phyloP scores from a whole-genome alignment of 1,139 yeast genomes.

The Ashbya aceris region DNA sequence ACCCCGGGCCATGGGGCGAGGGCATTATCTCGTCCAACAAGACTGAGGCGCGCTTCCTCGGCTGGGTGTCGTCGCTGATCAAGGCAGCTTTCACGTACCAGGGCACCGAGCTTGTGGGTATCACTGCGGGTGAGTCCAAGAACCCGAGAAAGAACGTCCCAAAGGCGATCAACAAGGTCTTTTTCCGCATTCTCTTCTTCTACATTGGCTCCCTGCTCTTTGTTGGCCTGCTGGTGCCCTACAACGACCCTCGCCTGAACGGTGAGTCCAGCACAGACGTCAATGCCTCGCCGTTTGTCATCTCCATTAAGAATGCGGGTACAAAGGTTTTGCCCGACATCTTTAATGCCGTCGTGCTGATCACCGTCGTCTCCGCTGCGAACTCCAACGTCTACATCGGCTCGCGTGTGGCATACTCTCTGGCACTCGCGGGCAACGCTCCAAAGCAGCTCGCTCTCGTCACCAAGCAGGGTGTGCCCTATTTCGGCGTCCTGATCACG shows the following conservation, averaged over 20 bases:
- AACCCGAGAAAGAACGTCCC: conserved; percentile 74
- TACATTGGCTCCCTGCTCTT: conserved; percentile 61
- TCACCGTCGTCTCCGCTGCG: conserved; percentile 69
- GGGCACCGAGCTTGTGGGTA: conserved; percentile 68
- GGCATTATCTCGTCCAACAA: conserved; percentile 40
- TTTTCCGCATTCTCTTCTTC: conserved; percentile 66
- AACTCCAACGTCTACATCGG: conserved; percentile 74
- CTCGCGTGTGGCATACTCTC: conserved; percentile 63
- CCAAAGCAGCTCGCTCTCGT: conserved; percentile 51
- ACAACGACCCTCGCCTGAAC: conserved; percentile 41
- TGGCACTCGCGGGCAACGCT: conserved; percentile 56
- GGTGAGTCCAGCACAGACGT: conserved; percentile 23
- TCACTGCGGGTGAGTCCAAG: conserved; percentile 71
- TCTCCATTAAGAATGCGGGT: conserved; percentile 59
- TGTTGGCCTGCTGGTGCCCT: conserved; percentile 67
- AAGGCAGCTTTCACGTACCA: conserved; percentile 72
- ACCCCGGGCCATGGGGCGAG: conserved; percentile 49
- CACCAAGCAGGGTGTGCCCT: conserved; percentile 60
- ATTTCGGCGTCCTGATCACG: conserved; percentile 46
- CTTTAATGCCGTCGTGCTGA: conserved; percentile 64
- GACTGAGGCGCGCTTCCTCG: conserved; percentile 45
- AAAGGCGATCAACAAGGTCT: conserved; percentile 67
- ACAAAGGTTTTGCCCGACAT: conserved; percentile 61
- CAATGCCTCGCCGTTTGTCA: conserved; percentile 67
- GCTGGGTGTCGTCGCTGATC: conserved; percentile 52